Base-by-base conservation (phyloP, 2,329 filamentous ascomycete species). In the Lachnellula suecica region DNA sequence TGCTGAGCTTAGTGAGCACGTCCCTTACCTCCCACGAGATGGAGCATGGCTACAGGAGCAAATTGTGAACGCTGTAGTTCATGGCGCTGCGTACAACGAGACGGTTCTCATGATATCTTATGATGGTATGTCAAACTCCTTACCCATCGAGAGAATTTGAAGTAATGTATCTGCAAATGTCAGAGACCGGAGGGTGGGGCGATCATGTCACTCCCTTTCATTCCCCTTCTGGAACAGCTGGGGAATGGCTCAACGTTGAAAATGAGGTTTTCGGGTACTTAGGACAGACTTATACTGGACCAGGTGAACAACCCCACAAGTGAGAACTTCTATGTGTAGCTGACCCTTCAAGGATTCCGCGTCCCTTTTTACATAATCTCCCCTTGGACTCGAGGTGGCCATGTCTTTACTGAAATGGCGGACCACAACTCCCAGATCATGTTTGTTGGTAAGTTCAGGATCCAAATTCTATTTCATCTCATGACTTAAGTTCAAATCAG, bases 361-460 rank as follows among this genome's bases (percentile, higher is more conserved):
- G 68, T 81, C 2, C 79, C 79, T 0, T 77, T 81, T 54, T 77
- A 77, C 57, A 79, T 82, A 63, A 71, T 82, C 49, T 81, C 79
- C 0, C 79, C 79, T 0, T 82, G 76, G 72, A 82, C 78, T 0
- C 75, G 78, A 13, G 75, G 76, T 10, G 75, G 74, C 8, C 72
- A 77, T 20, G 77, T 82, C 2, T 80, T 78, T 55, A 79, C 76
- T 1, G 78, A 81, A 60, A 75, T 77, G 40, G 71, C 74, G 4
- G 79, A 82, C 59, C 79, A 82, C 63, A 79, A 72, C 56, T 81
- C 78, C 0, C 78, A 81, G 52, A 77, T 81, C 24, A 65, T 78
- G 38, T 81, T 82, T 57, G 61, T 82, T 1, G 78, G 50, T 52
- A 37, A 19, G 50, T 20, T 9, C 15, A 8, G 4, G n/a, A 6